Percentiles rank a stretch among this genome's conserved stretches.
Conservation (phyloP, 106 monocot genomes). For the Gastrodia elata region DNA sequence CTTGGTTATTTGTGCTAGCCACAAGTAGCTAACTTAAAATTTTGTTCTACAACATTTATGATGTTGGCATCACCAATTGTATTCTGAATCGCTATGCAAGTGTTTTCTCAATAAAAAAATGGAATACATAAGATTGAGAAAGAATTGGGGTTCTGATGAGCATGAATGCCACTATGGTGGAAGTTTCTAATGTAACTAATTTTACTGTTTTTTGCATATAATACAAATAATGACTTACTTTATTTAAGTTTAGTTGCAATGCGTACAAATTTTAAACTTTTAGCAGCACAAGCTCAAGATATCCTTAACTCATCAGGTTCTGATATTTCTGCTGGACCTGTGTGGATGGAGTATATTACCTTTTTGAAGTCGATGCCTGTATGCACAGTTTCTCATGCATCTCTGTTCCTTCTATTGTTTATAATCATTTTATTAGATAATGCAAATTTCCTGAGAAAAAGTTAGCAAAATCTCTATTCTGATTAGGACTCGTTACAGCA, state of each 20-base stretch:
- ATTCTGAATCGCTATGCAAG: neutral
- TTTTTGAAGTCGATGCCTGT: conserved; percentile 92
- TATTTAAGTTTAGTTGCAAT: neutral
- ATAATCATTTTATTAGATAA: neutral
- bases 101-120: neutral
- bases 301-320: conserved; percentile 35
- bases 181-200: neutral
- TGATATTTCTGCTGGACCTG: conserved; percentile 85
- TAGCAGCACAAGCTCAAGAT: conserved; percentile 2
- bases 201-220: neutral
- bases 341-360: conserved; percentile 94
- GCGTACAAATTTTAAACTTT: neutral
- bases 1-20: neutral
- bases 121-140: neutral
- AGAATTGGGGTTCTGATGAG: neutral
- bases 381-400: conserved; percentile 6
- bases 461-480: neutral
- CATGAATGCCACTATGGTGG: neutral
- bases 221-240: neutral
- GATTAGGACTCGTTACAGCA: neutral
- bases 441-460: neutral
- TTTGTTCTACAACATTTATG: neutral
- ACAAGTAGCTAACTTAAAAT: neutral
- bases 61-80: neutral
- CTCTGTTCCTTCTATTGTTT: neutral